These are phyloP conservation scores for Hypoxylon lenormandii DNA, from an alignment of 495 filamentous ascomycete genomes.

Conservation along the genomic window DNA sequence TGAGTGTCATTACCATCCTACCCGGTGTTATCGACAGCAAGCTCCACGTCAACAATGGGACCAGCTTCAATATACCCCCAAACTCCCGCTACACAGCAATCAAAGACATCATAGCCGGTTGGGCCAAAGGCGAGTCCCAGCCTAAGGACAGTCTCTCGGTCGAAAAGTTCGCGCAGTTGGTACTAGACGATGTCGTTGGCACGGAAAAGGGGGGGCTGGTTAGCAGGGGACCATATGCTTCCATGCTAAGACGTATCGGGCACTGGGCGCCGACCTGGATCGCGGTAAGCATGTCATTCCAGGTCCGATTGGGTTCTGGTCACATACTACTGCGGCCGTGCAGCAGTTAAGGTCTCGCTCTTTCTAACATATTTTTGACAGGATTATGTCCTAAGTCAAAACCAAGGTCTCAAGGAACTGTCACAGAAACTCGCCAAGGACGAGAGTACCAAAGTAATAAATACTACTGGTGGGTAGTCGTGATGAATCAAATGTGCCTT, in stretches of 20 bases:
- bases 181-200: constrained; percentile 34
- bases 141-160: constrained; percentile 29
- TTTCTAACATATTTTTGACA: constrained; percentile 6
- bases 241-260: background rate
- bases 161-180: constrained; percentile 19
- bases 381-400: constrained; percentile 13
- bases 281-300: constrained; percentile 10
- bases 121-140: constrained; percentile 22
- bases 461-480: background rate
- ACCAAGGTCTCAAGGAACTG: constrained; percentile 10
- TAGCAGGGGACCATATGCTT: constrained; percentile 31
- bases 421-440: constrained; percentile 1
- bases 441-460: background rate
- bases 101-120: constrained; percentile 24
- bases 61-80: background rate
- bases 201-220: constrained; percentile 6
- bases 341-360: background rate
- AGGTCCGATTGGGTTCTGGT: background rate
- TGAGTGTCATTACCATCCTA: constrained; percentile 50
- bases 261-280: constrained; percentile 8
- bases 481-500: background rate
- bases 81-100: constrained; percentile 43
- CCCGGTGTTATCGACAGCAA: constrained; percentile 39
- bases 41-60: constrained; percentile 8
- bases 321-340: background rate